These are phyloP conservation scores for Calocybe cyanea DNA, from an alignment of 768 basidiomycete genomes.

Conservation along the genomic window DNA sequence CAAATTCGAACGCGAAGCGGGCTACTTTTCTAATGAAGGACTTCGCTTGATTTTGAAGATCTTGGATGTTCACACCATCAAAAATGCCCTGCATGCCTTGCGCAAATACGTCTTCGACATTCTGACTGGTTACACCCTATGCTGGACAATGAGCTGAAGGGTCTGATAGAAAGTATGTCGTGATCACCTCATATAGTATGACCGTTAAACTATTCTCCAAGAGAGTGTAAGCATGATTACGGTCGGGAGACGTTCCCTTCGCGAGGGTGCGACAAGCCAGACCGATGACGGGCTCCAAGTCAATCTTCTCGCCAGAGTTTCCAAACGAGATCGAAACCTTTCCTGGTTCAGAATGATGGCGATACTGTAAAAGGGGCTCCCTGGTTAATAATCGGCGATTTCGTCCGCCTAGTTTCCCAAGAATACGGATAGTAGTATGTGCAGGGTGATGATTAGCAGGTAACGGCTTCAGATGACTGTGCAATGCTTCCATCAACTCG, in stretches of 20 bases:
- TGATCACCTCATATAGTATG: constrained; percentile 69
- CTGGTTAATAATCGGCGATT: constrained; percentile 84
- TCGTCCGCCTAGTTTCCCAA: constrained; percentile 94
- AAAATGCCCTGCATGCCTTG: constrained; percentile 72
- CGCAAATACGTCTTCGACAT: constrained; percentile 71
- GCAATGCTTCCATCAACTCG: constrained; percentile 92
- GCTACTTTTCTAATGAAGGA: constrained; percentile 68
- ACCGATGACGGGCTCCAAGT: constrained; percentile 59
- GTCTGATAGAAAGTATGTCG: neutral
- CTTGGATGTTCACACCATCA: constrained; percentile 67
- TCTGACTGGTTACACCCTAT: constrained; percentile 69
- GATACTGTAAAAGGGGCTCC: constrained; percentile 72
- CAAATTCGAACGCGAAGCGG: constrained; percentile 66
- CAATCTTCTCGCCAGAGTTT: constrained; percentile 58
- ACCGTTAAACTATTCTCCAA: constrained; percentile 70
- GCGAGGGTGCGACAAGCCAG: constrained; percentile 64
- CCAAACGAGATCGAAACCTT: constrained; percentile 72
- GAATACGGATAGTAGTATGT: constrained; percentile 91
- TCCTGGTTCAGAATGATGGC: constrained; percentile 65
- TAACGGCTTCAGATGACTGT: constrained; percentile 84
- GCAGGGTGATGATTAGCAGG: constrained; percentile 88
- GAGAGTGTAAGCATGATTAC: constrained; percentile 58
- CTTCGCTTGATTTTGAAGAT: constrained; percentile 67
- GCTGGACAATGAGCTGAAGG: constrained; percentile 1
- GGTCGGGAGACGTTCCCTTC: constrained; percentile 47